A percentile compares a stretch with the other conserved stretches of the same genome.
Conservation (phyloP, 2,329 filamentous ascomycete genomes). For the Beauveria pseudobassiana region DNA sequence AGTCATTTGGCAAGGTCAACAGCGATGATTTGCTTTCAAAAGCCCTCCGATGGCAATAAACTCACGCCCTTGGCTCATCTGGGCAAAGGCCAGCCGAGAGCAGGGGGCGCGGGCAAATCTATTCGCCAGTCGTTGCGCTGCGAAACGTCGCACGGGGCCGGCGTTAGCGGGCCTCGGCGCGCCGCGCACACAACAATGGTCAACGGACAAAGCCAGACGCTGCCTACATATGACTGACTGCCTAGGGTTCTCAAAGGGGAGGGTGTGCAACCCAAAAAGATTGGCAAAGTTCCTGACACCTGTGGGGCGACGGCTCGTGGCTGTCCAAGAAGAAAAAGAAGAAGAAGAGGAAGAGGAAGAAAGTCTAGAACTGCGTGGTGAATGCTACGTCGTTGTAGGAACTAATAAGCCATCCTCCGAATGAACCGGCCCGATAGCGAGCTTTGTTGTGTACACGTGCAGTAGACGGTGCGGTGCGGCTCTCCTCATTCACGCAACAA, state of each 20-base stretch:
- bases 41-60: not conserved
- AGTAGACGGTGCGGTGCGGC: not conserved
- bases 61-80: not conserved
- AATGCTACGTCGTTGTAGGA: conserved; percentile 11
- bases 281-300: not conserved
- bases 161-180: not conserved
- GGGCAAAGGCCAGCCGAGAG: too few relatives aligned
- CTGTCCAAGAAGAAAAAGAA: not conserved
- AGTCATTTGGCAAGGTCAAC: conserved; percentile 12
- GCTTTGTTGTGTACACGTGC: not conserved
- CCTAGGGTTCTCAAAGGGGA: not conserved
- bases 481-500: not conserved
- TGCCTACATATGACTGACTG: not conserved
- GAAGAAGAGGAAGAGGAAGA: not conserved
- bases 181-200: not conserved
- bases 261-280: not conserved
- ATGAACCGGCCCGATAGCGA: conserved; percentile 9
- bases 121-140: not conserved
- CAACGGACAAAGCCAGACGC: not conserved
- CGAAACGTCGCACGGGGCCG: conserved; percentile 11
- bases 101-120: not conserved
- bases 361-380: not conserved
- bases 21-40: not conserved
- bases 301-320: not conserved
- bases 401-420: conserved; percentile 2